Evolutionary conservation across 805 yeast genomes (phyloP), one percentile per base, ranked within the genome.

Genomic region (Candida lessepsii): DNA sequence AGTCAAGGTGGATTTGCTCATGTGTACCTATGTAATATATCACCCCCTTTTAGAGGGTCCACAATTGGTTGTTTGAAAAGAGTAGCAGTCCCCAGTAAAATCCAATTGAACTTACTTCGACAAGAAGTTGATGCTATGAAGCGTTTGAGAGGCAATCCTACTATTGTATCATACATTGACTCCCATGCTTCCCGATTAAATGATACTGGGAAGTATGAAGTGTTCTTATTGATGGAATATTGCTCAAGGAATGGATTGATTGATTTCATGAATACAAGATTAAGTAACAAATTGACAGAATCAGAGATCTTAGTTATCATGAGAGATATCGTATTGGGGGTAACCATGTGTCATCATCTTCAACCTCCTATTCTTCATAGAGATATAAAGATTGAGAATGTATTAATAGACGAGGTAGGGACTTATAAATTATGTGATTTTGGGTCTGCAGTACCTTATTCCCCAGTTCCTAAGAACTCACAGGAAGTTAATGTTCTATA

Each of bases 41-140:
- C 75, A 19, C 69, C 76, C 3, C 77, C 78, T 45, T 67, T 70
- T 48, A 69, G 74, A 11, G 79, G 78, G 14, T 60, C 71, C 36
- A 62, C 61, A 40, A 60, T 72, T 9, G 96, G 91, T 4, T 93
- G 98, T 58, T 70, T 93, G 53, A 93, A 93, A 62, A 75, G 99
- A 47, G 98, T 93, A n/a, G 83, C 83, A 23, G 99, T 93, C 3
- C 97, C 97, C 3, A 88, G 84, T 57, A 93, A 93, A 61, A 76
- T 80, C 53, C 85, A 84, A 38, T 71, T 93, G 57, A 87, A 86
- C 52, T 75, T 83, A 17, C 69, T 93, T 37, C 70, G 98, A 46
- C 96, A 95, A 28, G 99, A 93, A 60, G 99, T 93, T 11, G 98
- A 93, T 57, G 95, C 97, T 9, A 91, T 93, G 98, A 86, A 87